These are phyloP conservation scores for Chionographis japonica DNA, from an alignment of 106 monocot species.

Conservation along the genomic window DNA sequence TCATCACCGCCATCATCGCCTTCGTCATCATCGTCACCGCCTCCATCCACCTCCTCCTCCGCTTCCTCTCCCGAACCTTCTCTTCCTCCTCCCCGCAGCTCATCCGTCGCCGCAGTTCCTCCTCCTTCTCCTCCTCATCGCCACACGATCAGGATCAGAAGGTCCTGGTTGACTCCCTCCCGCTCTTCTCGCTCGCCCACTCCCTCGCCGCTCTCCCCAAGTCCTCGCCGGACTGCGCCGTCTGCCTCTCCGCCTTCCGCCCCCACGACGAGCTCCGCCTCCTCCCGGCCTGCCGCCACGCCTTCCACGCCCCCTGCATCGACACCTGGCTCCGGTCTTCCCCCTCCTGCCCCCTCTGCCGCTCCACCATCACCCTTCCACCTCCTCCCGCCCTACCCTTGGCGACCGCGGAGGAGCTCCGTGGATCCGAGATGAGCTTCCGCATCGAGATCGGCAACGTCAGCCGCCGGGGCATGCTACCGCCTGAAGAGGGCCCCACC, in stretches of 20 bases:
- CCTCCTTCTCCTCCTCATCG: neutral
- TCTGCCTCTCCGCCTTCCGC: conserved; percentile 72
- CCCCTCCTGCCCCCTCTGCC: conserved; percentile 90
- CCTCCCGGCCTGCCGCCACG: conserved; percentile 91
- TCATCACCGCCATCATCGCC: conserved; percentile 54
- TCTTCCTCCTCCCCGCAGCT: conserved; percentile 36
- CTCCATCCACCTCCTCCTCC: conserved; percentile 63
- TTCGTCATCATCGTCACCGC: conserved; percentile 48
- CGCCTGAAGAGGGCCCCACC: neutral
- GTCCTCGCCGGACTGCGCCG: conserved; percentile 80
- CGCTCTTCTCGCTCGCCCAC: conserved; percentile 65
- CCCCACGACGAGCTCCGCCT: conserved; percentile 81
- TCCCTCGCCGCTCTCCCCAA: conserved; percentile 31
- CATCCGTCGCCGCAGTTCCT: conserved; percentile 24
- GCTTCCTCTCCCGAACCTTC: conserved; percentile 19
- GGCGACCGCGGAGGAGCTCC: neutral
- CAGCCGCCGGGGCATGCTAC: conserved; percentile 32
- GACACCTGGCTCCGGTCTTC: conserved; percentile 89
- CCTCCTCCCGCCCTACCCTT: conserved; percentile 17
- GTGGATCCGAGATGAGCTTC: conserved; percentile 39
- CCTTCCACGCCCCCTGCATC: conserved; percentile 86
- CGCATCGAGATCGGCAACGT: conserved; percentile 80
- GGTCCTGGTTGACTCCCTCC: conserved; percentile 63
- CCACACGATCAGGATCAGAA: conserved; percentile 25
- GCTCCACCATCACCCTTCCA: conserved; percentile 37